These are phyloP conservation scores for Yarrowia deformans DNA, from an alignment of 805 yeast species.

Conservation along the genomic window DNA sequence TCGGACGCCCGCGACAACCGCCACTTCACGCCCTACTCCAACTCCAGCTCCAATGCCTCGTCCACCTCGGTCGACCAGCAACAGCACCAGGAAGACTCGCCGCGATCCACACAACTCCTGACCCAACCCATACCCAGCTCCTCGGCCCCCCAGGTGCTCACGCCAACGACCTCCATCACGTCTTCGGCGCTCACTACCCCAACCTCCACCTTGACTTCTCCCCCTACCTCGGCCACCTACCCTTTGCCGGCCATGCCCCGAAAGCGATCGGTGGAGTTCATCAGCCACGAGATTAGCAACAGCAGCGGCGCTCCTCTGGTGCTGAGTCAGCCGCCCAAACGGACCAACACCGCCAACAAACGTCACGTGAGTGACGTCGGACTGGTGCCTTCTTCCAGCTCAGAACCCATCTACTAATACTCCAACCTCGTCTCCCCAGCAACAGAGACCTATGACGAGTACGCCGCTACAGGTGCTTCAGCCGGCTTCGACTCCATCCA, in stretches of 20 bases:
- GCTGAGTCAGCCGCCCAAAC: slow-evolving; percentile 22
- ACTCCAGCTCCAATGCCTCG: background rate
- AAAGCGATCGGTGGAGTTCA: slow-evolving; percentile 18
- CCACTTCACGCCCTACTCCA: slow-evolving; percentile 9
- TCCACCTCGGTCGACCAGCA: slow-evolving; percentile 2
- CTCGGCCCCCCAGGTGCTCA: background rate
- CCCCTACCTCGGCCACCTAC: slow-evolving; percentile 12
- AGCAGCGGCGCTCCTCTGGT: slow-evolving; percentile 6
- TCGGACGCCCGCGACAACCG: slow-evolving; percentile 8
- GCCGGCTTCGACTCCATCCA: background rate
- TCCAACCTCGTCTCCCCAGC: slow-evolving; percentile 15
- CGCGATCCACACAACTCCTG: slow-evolving; percentile 16
- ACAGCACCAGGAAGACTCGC: background rate
- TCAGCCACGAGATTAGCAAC: slow-evolving; percentile 15
- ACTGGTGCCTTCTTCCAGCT: background rate
- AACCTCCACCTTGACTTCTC: background rate
- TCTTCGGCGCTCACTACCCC: slow-evolving; percentile 6
- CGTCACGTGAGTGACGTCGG: slow-evolving; percentile 16
- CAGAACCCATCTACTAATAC: slow-evolving; percentile 20
- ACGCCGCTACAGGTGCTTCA: background rate
- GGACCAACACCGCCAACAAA: background rate
- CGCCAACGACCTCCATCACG: slow-evolving; percentile 1
- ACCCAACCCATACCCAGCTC: slow-evolving; percentile 11
- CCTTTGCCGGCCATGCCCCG: background rate
- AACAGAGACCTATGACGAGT: slow-evolving; percentile 12